phyloP scores from a whole-genome alignment of 805 yeast genomes.

The Wickerhamiella nectarea region DNA sequence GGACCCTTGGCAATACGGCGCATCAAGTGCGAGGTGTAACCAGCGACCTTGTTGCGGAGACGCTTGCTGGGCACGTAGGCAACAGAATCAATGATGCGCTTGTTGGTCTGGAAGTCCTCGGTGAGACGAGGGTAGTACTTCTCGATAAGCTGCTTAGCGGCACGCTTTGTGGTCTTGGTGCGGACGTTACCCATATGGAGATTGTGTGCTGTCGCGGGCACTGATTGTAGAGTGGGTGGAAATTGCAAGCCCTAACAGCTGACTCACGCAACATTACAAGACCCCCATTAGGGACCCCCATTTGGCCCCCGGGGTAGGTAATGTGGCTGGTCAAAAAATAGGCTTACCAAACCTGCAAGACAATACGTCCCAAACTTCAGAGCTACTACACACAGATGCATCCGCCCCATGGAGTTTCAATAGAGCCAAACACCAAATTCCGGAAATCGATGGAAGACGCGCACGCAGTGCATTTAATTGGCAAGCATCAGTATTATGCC shows the following conservation, averaged over 20 bases:
- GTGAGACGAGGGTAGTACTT: conserved; percentile 99
- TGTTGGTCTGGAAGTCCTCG: conserved; percentile 98
- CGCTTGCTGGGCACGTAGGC: conserved; percentile 99
- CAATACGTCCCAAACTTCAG: not conserved
- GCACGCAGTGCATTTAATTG: conserved; percentile 73
- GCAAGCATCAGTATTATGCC: conserved; percentile 84
- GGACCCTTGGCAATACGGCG: conserved; percentile 99
- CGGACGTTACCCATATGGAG: conserved; percentile 87
- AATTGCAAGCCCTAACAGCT: not conserved
- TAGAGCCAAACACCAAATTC: conserved; percentile 66
- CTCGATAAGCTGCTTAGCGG: conserved; percentile 98
- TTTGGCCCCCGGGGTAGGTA: too few species aligned
- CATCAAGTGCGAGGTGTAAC: conserved; percentile 99
- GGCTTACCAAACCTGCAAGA: not conserved
- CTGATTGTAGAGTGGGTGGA: conserved; percentile 2
- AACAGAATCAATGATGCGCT: conserved; percentile 96
- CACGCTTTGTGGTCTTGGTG: conserved; percentile 99
- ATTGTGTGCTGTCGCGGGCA: conserved; percentile 3
- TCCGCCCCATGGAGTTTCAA: conserved; percentile 54
- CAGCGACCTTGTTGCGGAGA: conserved; percentile 99
- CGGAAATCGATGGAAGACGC: conserved; percentile 93
- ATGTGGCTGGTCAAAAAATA: not conserved
- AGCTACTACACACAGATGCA: not conserved
- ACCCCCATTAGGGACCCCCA: not conserved
- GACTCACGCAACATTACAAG: not conserved